phyloP scores from a whole-genome alignment of 2,329 filamentous ascomycete genomes.

The Fusarium keratoplasticum region DNA sequence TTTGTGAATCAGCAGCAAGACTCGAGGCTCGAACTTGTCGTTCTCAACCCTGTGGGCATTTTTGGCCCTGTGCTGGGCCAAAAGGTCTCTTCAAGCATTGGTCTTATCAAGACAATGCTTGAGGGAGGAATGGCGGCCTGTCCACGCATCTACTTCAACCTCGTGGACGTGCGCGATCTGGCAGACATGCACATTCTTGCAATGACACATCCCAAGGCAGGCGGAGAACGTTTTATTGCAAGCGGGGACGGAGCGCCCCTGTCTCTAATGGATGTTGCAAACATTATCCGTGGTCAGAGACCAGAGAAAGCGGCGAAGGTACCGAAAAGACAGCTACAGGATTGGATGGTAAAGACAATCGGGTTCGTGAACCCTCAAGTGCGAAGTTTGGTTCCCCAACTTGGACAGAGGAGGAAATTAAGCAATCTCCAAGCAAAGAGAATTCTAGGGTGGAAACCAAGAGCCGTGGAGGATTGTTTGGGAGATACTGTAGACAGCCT shows the following conservation, averaged over 20 bases:
- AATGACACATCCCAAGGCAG: neutral
- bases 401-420: neutral
- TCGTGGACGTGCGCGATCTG: conserved; percentile 6
- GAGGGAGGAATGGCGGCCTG: conserved; percentile 4
- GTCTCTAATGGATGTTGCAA: neutral
- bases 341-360: neutral
- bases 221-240: neutral
- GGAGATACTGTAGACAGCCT: neutral
- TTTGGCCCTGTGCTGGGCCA: neutral
- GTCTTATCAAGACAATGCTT: conserved; percentile 1
- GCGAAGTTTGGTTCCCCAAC: neutral
- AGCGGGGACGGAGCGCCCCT: neutral
- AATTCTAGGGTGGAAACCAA: neutral
- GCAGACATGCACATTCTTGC: neutral
- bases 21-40: neutral
- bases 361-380: neutral
- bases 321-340: neutral
- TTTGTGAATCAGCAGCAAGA: neutral
- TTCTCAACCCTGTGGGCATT: neutral
- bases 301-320: neutral
- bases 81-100: neutral
- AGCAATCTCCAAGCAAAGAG: neutral
- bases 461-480: neutral
- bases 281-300: neutral
- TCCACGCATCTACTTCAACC: conserved; percentile 4